Evolutionary conservation across 139 green algal genomes (phyloP), one percentile per base, ranked within the genome.

Genomic region (Chloropicon primus): DNA sequence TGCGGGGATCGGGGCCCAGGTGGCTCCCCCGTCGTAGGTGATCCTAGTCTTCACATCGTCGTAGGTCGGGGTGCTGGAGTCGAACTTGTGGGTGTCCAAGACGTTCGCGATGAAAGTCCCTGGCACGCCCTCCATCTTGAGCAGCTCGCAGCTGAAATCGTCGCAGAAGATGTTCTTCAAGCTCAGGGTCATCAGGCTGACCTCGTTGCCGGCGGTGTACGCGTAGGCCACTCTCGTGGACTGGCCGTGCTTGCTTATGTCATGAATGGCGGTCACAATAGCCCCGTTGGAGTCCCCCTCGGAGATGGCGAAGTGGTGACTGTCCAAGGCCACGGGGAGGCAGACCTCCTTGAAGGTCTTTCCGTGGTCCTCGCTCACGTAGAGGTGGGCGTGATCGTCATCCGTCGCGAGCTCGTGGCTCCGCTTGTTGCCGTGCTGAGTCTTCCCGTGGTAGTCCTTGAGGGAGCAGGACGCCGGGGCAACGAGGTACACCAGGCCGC

Each of bases 11-110:
- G 27, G 25, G 76, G 85, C 76, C 87, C 88, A 94, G 21, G 28
- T 79, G 27, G 74, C 88, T 22, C 90, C 94, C 1, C 87, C 88
- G 81, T 97, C 96, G 86, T 91, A 92, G 0, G 90, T 90, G 27
- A 96, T 87, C 76, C 86, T 77, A 0, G 89, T 91, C 25, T 86
- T 26, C 17, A 91, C 82, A 72, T 85, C 74, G 10, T 82, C 81
- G 73, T 53, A 24, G 23, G 17, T n/a, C 2, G 21, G 25, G 21
- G 73, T 28, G 73, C n/a, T 28, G 23, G n/a, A 24, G 73, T 54
- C 75, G 21, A 25, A 75, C 41, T 79, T 62, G 75, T 79, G 72
- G 73, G 2, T 0, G 24, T 78, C 74, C 24, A 54, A 24, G 41
- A 62, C 41, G 41, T 62, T 62, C 10, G 41, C 41, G 41, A 62